Base-by-base conservation (phyloP, 140 eudicot genomes). In the Oenanthe javanica region DNA sequence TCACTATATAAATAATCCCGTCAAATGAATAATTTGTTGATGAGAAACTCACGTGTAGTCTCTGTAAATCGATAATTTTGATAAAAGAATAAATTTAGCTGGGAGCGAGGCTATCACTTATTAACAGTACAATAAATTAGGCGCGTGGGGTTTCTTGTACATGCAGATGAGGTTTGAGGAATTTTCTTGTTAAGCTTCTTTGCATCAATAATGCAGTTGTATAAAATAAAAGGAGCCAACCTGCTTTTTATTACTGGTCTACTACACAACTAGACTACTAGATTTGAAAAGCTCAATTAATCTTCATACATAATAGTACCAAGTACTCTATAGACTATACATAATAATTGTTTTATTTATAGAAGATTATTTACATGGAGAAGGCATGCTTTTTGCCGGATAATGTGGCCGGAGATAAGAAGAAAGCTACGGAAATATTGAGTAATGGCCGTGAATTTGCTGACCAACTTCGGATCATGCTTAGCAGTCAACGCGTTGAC, bases 401-500 rank as follows among this genome's bases (percentile, higher is more conserved):
- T 46, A 46, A 21, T 75, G 19, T 75, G 2, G 42, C 59, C 18
- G 78, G 38, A 0, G 59, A 47, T 75, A 19, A 75, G 59, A 75
- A 3, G 31, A 75, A 6, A 36, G 78, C 59, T 18, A n/a, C 31
- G 0, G n/a, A 46, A 48, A 57, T 45, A 12, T 5, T 75, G 59
- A 75, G 8, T 1, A 8, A 46, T 48, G 78, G 78, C 38, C 77
- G 55, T 21, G 55, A 73, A 23, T n/a, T 45, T 73, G 77, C 77
- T 73, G 27, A 45, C 38, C 77, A 73, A n/a, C 57, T 73, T 42
- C 54, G 77, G 55, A n/a, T 73, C 55, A 43, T 73, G 55, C 54
- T 73, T 21, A 19, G 36, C 55, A n/a, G 50, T n/a, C 49, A 73
- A 73, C 54, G n/a, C n/a, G n/a, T 18, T 72, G 75, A 70, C n/a